Percentiles rank a stretch among this genome's conserved stretches.
Conservation (phyloP, 768 basidiomycete species). For the Boletus edulis region DNA sequence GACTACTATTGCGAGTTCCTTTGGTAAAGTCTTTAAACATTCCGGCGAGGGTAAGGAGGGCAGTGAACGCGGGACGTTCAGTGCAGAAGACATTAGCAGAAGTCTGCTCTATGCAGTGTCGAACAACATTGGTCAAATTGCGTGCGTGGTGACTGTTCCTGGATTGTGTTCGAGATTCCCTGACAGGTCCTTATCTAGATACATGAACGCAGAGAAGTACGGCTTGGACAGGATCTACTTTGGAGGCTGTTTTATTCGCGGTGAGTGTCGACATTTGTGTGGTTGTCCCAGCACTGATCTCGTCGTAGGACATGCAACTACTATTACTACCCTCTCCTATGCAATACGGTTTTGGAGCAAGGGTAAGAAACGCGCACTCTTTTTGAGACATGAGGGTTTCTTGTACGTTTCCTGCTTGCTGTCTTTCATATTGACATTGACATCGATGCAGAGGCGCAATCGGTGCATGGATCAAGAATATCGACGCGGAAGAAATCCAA, state of each 20-base stretch:
- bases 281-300: conserved; percentile 3
- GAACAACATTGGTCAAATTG: conserved; percentile 99
- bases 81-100: conserved; percentile 90
- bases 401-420: conserved; percentile 54
- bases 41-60: conserved; percentile 42
- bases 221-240: conserved; percentile 96
- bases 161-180: not conserved
- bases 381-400: conserved; percentile 97
- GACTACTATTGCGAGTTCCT: conserved; percentile 96
- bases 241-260: conserved; percentile 98
- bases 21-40: conserved; percentile 98
- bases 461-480: conserved; percentile 98
- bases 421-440: not conserved
- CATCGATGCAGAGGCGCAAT: conserved; percentile 69
- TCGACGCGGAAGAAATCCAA: conserved; percentile 47
- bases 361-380: conserved; percentile 93
- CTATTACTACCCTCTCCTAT: conserved; percentile 96
- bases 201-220: conserved; percentile 99
- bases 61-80: conserved; percentile 68
- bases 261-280: conserved; percentile 41
- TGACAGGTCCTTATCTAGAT: conserved; percentile 35
- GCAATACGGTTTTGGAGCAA: conserved; percentile 99
- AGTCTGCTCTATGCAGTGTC: conserved; percentile 94
- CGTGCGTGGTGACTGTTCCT: conserved; percentile 58
- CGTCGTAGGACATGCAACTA: conserved; percentile 84